These are phyloP conservation scores for Porogramme epimiltina DNA, from an alignment of 1,284 basidiomycete genomes.

Conservation along the genomic window DNA sequence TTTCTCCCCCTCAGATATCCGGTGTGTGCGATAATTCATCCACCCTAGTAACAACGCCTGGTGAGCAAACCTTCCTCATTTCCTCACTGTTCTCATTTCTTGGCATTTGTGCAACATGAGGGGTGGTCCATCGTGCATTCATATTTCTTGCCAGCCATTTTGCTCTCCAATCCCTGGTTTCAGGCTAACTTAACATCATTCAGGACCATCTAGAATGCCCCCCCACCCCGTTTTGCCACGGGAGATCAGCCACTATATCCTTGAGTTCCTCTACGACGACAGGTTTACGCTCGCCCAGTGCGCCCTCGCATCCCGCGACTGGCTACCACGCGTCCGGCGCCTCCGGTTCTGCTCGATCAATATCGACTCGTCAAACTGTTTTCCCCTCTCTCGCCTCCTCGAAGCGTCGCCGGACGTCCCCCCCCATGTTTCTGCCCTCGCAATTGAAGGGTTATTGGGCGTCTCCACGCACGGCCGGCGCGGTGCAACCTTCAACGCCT, in stretches of 20 bases:
- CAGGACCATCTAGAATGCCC: no score
- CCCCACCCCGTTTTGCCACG: slow-evolving; percentile 6
- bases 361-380: slow-evolving; percentile 22
- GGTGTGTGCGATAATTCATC: no score
- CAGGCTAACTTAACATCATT: no score
- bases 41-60: no score
- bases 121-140: no score
- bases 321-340: slow-evolving; percentile 15
- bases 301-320: slow-evolving; percentile 11
- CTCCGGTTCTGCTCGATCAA: slow-evolving; percentile 19
- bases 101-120: no score
- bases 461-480: slow-evolving; percentile 22
- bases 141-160: no score
- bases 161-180: no score
- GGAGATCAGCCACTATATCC: slow-evolving; percentile 13
- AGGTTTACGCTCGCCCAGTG: slow-evolving; percentile 11
- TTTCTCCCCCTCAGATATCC: no score
- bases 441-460: slow-evolving; percentile 22
- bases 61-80: no score
- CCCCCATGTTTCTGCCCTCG: slow-evolving; percentile 11
- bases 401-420: slow-evolving; percentile 7
- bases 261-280: slow-evolving; percentile 15
- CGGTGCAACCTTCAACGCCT: slow-evolving; percentile 19
- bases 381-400: slow-evolving; percentile 17
- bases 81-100: no score